phyloP scores from a whole-genome alignment of 2,329 filamentous ascomycete species.

The Alternaria dauci region DNA sequence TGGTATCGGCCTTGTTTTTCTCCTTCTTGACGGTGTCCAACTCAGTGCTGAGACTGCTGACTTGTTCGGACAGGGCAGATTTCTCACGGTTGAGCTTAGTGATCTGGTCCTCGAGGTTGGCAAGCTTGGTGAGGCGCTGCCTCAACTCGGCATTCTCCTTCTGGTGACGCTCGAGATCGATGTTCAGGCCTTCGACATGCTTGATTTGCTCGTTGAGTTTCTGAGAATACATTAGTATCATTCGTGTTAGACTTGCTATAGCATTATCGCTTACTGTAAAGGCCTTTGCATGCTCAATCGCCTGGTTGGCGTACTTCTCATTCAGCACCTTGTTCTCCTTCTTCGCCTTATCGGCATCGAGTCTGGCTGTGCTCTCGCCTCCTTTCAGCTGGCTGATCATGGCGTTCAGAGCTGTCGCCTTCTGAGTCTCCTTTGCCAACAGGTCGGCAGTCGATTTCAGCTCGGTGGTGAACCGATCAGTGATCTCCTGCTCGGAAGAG shows the following conservation, averaged over 20 bases:
- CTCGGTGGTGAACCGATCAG: slow-evolving; percentile 26
- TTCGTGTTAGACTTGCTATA: background rate
- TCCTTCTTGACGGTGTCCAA: slow-evolving; percentile 17
- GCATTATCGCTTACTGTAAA: slow-evolving; percentile 25
- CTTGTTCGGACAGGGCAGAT: slow-evolving; percentile 13
- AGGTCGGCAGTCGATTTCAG: slow-evolving; percentile 26
- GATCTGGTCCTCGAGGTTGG: slow-evolving; percentile 24
- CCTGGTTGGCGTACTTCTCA: slow-evolving; percentile 34
- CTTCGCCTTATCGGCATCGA: slow-evolving; percentile 32
- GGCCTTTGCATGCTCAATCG: slow-evolving; percentile 29
- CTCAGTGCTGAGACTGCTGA: slow-evolving; percentile 19
- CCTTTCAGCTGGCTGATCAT: slow-evolving; percentile 22
- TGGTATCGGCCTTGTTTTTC: slow-evolving; percentile 1
- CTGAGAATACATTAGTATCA: slow-evolving; percentile 11
- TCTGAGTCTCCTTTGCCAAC: slow-evolving; percentile 31
- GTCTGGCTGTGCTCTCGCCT: slow-evolving; percentile 18
- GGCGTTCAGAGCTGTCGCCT: slow-evolving; percentile 25
- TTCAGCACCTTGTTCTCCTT: slow-evolving; percentile 23
- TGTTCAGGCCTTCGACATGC: slow-evolving; percentile 23
- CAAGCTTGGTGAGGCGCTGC: slow-evolving; percentile 17
- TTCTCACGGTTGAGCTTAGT: slow-evolving; percentile 14
- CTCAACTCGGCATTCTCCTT: slow-evolving; percentile 29
- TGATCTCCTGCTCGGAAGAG: slow-evolving; percentile 21
- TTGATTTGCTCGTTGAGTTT: slow-evolving; percentile 29
- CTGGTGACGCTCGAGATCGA: slow-evolving; percentile 16